phyloP scores from a whole-genome alignment of 768 basidiomycete species.

The Suillus paluster region DNA sequence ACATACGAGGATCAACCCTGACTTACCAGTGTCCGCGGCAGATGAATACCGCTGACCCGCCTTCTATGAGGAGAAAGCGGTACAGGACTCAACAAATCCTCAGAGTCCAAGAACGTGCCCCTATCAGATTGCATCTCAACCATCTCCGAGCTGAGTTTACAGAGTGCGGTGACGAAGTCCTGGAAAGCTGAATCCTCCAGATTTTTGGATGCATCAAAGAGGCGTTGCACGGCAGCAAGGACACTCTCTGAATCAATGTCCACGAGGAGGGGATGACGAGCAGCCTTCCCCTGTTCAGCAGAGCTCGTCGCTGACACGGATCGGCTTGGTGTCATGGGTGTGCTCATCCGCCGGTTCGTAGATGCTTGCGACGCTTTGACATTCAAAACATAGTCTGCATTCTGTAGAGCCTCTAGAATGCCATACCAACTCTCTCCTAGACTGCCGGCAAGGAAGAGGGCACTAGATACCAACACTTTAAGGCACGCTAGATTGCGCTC shows the following conservation, averaged over 20 bases:
- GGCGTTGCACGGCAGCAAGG: conserved; percentile 71
- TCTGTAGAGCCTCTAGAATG: conserved; percentile 89
- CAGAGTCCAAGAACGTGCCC: conserved; percentile 22
- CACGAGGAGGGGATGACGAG: conserved; percentile 63
- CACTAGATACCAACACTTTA: conserved; percentile 77
- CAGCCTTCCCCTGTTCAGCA: conserved; percentile 22
- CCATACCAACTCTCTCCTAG: conserved; percentile 93
- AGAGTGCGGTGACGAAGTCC: conserved; percentile 77
- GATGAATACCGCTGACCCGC: conserved; percentile 86
- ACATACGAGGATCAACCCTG: background rate
- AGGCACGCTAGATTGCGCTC: conserved; percentile 92
- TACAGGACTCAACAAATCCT: conserved; percentile 36
- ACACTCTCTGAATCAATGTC: conserved; percentile 81
- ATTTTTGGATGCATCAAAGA: conserved; percentile 87
- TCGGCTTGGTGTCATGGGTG: conserved; percentile 40
- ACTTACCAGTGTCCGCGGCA: conserved; percentile 76
- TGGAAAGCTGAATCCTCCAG: conserved; percentile 84
- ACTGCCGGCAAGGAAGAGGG: conserved; percentile 81
- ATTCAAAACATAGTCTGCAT: conserved; percentile 89
- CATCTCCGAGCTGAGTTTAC: conserved; percentile 90
- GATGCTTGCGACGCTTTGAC: conserved; percentile 51
- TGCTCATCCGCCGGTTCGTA: conserved; percentile 36
- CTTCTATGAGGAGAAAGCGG: conserved; percentile 59
- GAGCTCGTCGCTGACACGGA: conserved; percentile 39
- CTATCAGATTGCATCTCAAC: conserved; percentile 78